Evolutionary conservation across 2,329 filamentous ascomycete species (phyloP), one percentile per base, ranked within the genome.

Genomic region (Grosmannia clavigera): DNA sequence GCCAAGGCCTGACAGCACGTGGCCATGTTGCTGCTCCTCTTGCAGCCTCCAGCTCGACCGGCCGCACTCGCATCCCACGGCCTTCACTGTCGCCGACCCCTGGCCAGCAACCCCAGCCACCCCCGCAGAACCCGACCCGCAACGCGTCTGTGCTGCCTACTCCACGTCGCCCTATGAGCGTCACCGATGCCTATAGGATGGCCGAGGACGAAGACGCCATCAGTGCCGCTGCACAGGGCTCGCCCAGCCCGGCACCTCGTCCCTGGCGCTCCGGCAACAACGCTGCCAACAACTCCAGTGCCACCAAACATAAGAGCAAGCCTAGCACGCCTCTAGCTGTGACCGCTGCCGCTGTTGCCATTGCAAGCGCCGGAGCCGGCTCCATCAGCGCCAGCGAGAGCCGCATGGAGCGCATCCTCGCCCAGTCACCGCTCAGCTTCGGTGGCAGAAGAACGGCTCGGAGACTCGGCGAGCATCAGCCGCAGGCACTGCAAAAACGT

Each of bases 161-260:
- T 40, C 64, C 68, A 56, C 68, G 59, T 2, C 69, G 69, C 33
- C 70, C 70, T 5, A 69, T 79, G 3, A 73, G 72, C 3, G 65
- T 80, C 22, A 64, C 69, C 19, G 76, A 80, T 52, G 76, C 77
- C 7, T 77, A 73, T 65, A 66, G 64, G 48, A 65, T 72, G 66
- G 72, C 69, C 3, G 63, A 69, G n/a, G 70, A 73, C 59, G 70
- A 72, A 40, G 68, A 68, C 38, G 66, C 63, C n/a, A 64, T 55
- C 22, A 62, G 62, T 9, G 63, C 58, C 10, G 62, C 60, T 9
- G 61, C 60, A 1, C 60, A 64, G 61, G 78, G 73, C 22, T 80
- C 78, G 2, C 78, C 78, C 1, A 81, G 78, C 59, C 78, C 78
- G 0, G 78, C 78, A 1, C 78, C 78, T 1, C 70, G 78, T 38